phyloP scores from a whole-genome alignment of 768 basidiomycete species.

The Piloderma croceum region DNA sequence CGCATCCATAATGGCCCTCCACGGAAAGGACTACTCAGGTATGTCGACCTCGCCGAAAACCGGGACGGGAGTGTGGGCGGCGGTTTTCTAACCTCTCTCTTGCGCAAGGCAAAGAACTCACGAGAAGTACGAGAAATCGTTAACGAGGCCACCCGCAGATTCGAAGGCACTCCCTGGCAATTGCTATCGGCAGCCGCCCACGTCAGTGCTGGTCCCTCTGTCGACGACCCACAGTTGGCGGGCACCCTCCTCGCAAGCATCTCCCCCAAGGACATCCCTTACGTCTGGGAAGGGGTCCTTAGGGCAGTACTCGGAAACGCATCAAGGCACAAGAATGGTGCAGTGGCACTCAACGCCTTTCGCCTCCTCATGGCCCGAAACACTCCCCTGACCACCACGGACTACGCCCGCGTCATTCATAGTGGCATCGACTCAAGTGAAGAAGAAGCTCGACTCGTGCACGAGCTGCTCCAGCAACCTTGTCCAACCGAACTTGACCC shows the following conservation, averaged over 20 bases:
- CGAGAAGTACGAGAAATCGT: conserved; percentile 21
- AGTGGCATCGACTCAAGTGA: conserved; percentile 20
- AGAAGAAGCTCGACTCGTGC: conserved; percentile 17
- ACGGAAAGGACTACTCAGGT: conserved; percentile 19
- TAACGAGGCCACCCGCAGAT: conserved; percentile 19
- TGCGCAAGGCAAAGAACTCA: conserved; percentile 20
- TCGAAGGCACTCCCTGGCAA: conserved; percentile 18
- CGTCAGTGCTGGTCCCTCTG: conserved; percentile 22
- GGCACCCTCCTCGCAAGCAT: conserved; percentile 18
- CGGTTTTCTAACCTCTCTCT: conserved; percentile 18
- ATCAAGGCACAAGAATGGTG: conserved; percentile 19
- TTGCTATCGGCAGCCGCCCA: conserved; percentile 20
- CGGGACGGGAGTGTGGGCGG: conserved; percentile 19
- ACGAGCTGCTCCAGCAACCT: conserved; percentile 17
- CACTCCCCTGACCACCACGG: conserved; percentile 15
- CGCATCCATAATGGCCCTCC: conserved; percentile 9
- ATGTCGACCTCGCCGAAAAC: conserved; percentile 20
- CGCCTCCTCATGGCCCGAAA: conserved; percentile 17
- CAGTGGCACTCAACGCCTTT: conserved; percentile 19
- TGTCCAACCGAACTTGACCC: conserved; percentile 20
- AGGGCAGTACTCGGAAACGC: conserved; percentile 20
- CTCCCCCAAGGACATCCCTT: conserved; percentile 18
- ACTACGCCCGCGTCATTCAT: conserved; percentile 21
- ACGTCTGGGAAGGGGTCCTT: conserved; percentile 18
- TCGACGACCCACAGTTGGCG: conserved; percentile 20